These are phyloP conservation scores for cucumber (Cucumis sativus) DNA, from an alignment of 306 rosid genomes.

Conservation along the genomic window Cucumber_9930_V3 NC_026657.2:30901001-30901500, in stretches of 20 bases:
- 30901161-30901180: constrained; percentile 24
- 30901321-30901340: constrained; percentile 76
- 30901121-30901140: constrained; percentile 27
- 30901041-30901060: constrained; percentile 24
- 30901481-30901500: background rate
- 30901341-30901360: constrained; percentile 19
- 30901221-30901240: constrained; percentile 52
- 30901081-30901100: constrained; percentile 39
- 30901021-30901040: constrained; percentile 55
- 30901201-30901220: constrained; percentile 54
- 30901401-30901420: background rate
- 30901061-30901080: background rate
- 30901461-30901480: background rate
- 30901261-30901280: constrained; percentile 57
- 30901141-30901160: constrained; percentile 35
- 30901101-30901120: constrained; percentile 46
- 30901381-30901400: constrained; percentile 21
- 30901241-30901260: constrained; percentile 42
- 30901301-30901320: constrained; percentile 85
- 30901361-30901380: constrained; percentile 7
- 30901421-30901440: background rate
- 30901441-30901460: background rate
- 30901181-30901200: constrained; percentile 72
- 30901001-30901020: constrained; percentile 58
- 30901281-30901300: constrained; percentile 82